A percentile compares a stretch with the other conserved stretches of the same genome.
These are phyloP conservation scores for Sonneratia alba DNA, from an alignment of 345 rosid species.

Conservation along the genomic window DNA sequence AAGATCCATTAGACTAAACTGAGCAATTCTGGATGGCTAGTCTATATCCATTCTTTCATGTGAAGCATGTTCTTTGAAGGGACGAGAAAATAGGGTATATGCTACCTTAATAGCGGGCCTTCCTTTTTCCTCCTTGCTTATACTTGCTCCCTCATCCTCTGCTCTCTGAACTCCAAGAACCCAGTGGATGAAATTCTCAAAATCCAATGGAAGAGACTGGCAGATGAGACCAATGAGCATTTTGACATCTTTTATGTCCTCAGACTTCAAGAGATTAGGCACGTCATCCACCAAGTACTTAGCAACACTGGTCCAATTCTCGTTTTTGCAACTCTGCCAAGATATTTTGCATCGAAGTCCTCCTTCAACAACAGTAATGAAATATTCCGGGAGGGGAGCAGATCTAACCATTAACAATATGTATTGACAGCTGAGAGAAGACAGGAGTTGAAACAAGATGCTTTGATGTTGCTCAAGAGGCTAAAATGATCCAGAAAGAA, in stretches of 20 bases:
- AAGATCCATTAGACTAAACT: neutral
- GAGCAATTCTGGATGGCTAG: neutral
- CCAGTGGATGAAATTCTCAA: constrained; percentile 76
- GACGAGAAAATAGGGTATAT: neutral
- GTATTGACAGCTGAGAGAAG: neutral
- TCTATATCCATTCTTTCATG: neutral
- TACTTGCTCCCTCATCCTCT: constrained; percentile 45
- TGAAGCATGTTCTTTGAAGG: neutral
- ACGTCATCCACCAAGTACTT: constrained; percentile 75
- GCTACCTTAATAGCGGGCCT: constrained; percentile 61
- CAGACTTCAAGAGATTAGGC: constrained; percentile 52
- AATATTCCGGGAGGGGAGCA: neutral
- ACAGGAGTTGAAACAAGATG: neutral
- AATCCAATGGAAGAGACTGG: constrained; percentile 52
- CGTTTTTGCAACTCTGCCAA: constrained; percentile 64
- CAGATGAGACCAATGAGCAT: constrained; percentile 41
- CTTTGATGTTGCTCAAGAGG: neutral
- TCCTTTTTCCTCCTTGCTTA: constrained; percentile 61
- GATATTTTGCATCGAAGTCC: constrained; percentile 8
- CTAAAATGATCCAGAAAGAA: neutral
- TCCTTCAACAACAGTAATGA: constrained; percentile 3
- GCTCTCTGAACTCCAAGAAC: constrained; percentile 62
- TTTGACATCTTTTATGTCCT: constrained; percentile 44
- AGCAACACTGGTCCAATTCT: constrained; percentile 63
- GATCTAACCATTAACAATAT: too few relatives aligned